A percentile compares a stretch with the other conserved stretches of the same genome.
Evolutionary conservation across 306 rosid genomes (phyloP).

Genomic region (Fagus crenata): DNA sequence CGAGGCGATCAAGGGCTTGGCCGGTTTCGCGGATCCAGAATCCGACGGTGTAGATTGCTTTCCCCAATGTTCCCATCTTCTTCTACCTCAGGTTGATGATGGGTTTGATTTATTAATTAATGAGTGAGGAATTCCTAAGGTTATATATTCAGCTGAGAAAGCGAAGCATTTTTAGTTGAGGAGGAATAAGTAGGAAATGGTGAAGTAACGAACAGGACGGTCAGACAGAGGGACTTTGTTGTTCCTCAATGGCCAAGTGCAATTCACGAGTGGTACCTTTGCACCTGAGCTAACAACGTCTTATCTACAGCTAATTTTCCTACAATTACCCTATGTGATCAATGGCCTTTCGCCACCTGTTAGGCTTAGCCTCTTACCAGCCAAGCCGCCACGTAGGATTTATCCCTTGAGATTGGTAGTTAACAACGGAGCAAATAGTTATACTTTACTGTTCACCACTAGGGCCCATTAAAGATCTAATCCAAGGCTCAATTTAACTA

Average conservation of each 20-base stretch:
- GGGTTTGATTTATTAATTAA: too few species aligned
- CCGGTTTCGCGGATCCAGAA: constrained; percentile 98
- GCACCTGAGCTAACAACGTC: not conserved
- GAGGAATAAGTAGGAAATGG: too few species aligned
- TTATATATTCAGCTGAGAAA: too few species aligned
- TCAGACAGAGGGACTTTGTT: not conserved
- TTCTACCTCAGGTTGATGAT: not conserved
- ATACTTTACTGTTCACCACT: too few species aligned
- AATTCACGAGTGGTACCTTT: not conserved
- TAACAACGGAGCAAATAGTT: too few species aligned
- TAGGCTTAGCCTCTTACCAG: not conserved
- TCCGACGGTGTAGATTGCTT: constrained; percentile 84
- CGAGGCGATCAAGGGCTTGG: constrained; percentile 93
- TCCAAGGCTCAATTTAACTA: too few species aligned
- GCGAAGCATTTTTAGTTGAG: too few species aligned
- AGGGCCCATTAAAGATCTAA: too few species aligned
- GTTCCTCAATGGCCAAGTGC: not conserved
- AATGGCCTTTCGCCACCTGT: not conserved
- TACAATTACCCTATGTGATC: not conserved
- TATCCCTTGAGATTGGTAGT: too few species aligned
- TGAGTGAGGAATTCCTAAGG: too few species aligned
- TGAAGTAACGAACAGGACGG: not conserved
- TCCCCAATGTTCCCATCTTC: constrained; percentile 81
- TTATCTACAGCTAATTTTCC: not conserved
- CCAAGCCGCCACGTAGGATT: not conserved